Percentiles rank a stretch among this genome's conserved stretches.
Evolutionary conservation across 441 rosid species (phyloP).

Genomic region (Pelargonium citronellum): DNA sequence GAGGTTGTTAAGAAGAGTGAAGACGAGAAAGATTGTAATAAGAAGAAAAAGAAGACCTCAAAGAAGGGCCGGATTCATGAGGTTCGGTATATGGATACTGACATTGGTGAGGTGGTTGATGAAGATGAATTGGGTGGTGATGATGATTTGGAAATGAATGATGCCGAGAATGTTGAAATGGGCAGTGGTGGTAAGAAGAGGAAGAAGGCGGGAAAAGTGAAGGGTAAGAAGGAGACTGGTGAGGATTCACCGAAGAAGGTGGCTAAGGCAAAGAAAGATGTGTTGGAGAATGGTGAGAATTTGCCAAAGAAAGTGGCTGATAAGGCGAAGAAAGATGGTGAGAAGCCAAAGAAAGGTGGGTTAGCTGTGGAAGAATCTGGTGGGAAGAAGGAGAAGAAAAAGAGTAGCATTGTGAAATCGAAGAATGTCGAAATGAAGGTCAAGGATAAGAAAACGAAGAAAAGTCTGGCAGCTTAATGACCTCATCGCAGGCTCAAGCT

Average conservation of each 20-base stretch:
- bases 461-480: conserved; percentile 13
- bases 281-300: not conserved
- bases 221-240: not conserved
- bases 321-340: not conserved
- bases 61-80: conserved; percentile 4
- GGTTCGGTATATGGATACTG: conserved; percentile 1
- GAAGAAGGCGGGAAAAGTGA: not conserved
- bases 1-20: conserved; percentile 26
- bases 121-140: conserved; percentile 3
- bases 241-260: not conserved
- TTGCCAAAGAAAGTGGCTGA: not conserved
- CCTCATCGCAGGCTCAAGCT: not conserved
- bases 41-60: conserved; percentile 21
- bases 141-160: not conserved
- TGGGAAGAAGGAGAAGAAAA: not conserved
- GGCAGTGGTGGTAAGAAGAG: conserved; percentile 1
- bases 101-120: conserved; percentile 10
- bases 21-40: conserved; percentile 23
- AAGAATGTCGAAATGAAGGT: conserved; percentile 16
- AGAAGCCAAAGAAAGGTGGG: not conserved
- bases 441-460: conserved; percentile 20
- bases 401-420: not conserved
- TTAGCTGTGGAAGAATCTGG: not conserved
- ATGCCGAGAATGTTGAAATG: not conserved
- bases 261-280: not conserved